Conservation (phyloP, 1,284 basidiomycete genomes). For the Ganoderma lucidum region DNA sequence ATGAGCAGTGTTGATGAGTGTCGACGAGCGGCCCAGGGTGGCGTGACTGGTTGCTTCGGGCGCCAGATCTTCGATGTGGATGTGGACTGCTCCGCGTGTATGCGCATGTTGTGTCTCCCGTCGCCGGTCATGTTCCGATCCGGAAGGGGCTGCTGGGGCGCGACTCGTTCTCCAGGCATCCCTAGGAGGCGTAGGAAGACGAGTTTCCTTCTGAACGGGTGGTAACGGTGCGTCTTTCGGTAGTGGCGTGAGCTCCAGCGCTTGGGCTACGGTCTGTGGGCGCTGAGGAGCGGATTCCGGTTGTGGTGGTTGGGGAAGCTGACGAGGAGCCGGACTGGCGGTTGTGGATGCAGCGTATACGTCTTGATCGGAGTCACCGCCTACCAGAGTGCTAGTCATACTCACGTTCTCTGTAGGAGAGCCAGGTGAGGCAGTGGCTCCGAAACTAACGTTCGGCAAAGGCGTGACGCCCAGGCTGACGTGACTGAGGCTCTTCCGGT, state of each 20-base stretch:
- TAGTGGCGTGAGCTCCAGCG: slow-evolving; percentile 24
- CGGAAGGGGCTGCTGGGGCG: neutral
- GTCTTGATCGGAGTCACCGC: slow-evolving; percentile 22
- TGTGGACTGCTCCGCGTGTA: slow-evolving; percentile 5
- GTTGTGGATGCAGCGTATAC: slow-evolving; percentile 19
- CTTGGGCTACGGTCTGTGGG: slow-evolving; percentile 23
- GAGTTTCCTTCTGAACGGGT: slow-evolving; percentile 22
- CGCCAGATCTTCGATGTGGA: slow-evolving; percentile 14
- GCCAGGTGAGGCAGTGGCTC: slow-evolving; percentile 33
- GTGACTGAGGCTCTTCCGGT: slow-evolving; percentile 41
- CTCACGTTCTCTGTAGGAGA: slow-evolving; percentile 38
- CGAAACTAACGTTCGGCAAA: slow-evolving; percentile 39
- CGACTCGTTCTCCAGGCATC: slow-evolving; percentile 21
- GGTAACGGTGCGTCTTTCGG: slow-evolving; percentile 26
- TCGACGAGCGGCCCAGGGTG: slow-evolving; percentile 14
- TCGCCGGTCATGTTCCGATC: slow-evolving; percentile 10
- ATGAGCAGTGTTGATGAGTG: slow-evolving; percentile 16
- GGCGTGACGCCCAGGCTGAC: slow-evolving; percentile 41
- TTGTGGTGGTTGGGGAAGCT: slow-evolving; percentile 8
- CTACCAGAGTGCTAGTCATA: slow-evolving; percentile 35
- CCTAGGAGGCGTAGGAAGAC: slow-evolving; percentile 28
- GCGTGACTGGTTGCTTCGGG: slow-evolving; percentile 5
- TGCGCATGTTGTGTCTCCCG: slow-evolving; percentile 14
- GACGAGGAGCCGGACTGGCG: slow-evolving; percentile 14
- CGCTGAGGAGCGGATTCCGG: neutral